Evolutionary conservation across 345 rosid species (phyloP).

Genomic region (Populus davidiana): DNA sequence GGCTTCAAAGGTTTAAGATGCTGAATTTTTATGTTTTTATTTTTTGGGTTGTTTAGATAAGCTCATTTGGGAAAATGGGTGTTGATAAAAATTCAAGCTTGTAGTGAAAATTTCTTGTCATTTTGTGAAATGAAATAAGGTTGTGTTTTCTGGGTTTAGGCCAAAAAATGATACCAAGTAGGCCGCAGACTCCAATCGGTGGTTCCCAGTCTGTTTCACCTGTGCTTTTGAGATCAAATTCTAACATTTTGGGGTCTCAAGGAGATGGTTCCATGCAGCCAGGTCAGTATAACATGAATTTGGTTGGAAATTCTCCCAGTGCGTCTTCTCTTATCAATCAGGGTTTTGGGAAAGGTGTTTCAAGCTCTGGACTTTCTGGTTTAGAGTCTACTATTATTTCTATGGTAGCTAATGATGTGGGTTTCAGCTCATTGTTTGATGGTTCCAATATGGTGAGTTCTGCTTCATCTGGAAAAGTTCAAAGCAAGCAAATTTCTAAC

Average conservation of each 20-base stretch:
- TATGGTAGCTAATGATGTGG: conserved; percentile 57
- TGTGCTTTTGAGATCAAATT: conserved; percentile 63
- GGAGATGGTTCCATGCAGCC: conserved; percentile 81
- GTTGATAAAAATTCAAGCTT: not conserved
- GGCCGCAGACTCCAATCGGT: conserved; percentile 71
- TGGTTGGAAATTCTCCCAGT: conserved; percentile 75
- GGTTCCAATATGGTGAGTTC: conserved; percentile 61
- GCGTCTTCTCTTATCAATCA: conserved; percentile 76
- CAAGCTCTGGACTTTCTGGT: conserved; percentile 49
- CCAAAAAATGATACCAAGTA: conserved; percentile 70
- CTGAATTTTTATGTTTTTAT: not conserved
- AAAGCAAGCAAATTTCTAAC: conserved; percentile 66
- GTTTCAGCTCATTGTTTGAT: conserved; percentile 54
- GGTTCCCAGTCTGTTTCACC: conserved; percentile 64
- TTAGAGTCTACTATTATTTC: conserved; percentile 69
- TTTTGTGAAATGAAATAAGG: not conserved
- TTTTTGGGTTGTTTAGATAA: not conserved
- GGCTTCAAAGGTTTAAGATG: not conserved
- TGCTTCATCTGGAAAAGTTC: conserved; percentile 66
- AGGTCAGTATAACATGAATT: conserved; percentile 60
- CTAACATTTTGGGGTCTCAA: conserved; percentile 68
- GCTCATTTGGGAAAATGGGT: not conserved
- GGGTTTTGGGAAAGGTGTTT: conserved; percentile 75
- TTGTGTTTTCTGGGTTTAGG: not conserved
- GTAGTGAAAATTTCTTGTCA: not conserved